These are phyloP conservation scores for Pythium coloratum DNA, from an alignment of 352 stramenopile species.

Conservation along the genomic window DNA sequence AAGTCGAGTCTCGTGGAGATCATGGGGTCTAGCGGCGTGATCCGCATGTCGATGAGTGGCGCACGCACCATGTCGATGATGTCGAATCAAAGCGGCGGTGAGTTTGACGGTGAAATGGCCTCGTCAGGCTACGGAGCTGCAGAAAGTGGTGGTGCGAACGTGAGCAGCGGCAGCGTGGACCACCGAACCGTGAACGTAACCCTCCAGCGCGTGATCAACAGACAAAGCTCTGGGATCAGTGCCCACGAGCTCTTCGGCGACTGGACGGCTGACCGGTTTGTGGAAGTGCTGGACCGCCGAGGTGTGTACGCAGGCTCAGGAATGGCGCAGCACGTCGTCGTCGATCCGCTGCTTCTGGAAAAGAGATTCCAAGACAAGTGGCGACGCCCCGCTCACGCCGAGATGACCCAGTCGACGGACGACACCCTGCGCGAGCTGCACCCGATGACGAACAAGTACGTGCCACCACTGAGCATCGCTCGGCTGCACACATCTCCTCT, in stretches of 20 bases:
- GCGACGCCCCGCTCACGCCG: slow-evolving; percentile 11
- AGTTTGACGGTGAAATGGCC: background rate
- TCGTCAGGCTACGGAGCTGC: background rate
- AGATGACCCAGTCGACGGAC: slow-evolving; percentile 40
- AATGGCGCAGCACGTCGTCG: slow-evolving; percentile 46
- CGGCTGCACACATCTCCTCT: slow-evolving; percentile 30
- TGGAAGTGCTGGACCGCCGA: slow-evolving; percentile 56
- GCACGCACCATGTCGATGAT: slow-evolving; percentile 9
- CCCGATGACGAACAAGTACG: slow-evolving; percentile 51
- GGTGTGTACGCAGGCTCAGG: slow-evolving; percentile 25
- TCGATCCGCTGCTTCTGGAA: slow-evolving; percentile 59
- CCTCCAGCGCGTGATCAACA: slow-evolving; percentile 18
- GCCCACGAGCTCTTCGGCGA: slow-evolving; percentile 14
- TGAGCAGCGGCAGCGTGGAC: background rate
- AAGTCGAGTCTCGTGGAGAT: slow-evolving; percentile 33
- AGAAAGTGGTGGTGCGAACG: background rate
- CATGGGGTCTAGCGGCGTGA: slow-evolving; percentile 4
- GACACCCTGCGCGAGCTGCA: slow-evolving; percentile 39
- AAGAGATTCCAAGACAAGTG: slow-evolving; percentile 66
- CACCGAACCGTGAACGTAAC: slow-evolving; percentile 22
- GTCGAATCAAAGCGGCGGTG: background rate
- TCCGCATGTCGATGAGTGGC: background rate
- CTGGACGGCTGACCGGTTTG: slow-evolving; percentile 43
- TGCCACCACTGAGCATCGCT: slow-evolving; percentile 50
- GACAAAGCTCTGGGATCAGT: background rate